Base-by-base conservation (phyloP, 2,329 filamentous ascomycete genomes). In the Geosmithia morbida region DNA sequence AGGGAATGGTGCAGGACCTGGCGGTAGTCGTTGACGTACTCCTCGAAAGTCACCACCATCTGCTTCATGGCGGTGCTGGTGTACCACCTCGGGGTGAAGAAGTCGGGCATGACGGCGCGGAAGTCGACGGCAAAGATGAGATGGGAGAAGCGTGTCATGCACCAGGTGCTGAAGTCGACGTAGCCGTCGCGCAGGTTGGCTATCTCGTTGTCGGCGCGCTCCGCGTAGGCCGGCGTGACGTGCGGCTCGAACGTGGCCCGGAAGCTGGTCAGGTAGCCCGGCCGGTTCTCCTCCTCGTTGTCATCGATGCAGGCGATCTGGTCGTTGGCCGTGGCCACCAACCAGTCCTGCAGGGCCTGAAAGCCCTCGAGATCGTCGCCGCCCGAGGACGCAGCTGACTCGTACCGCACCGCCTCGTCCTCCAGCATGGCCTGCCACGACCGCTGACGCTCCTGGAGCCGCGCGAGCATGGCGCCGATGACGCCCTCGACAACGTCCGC, bases 301-400 rank as follows among this genome's bases (percentile, higher is more conserved):
- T 97, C 94, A 62, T 97, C 92, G 58, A 98, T 95, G 64, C 88
- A 96, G 48, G 89, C 89, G 61, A 98, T 97, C 64, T 98, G 92
- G 66, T 98, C 92, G 67, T 98, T 98, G 55, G 94, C 92, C 49
- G 94, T 87, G 43, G 92, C 89, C 47, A 98, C 81, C 48, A 98
- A 82, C 88, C 90, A 98, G 67, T 98, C 92, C 61, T 94, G 86
- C 26, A 95, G 70, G 2, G 84, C 79, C 61, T 94, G 87, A 57
- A 85, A 81, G 16, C 79, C 75, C 47, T 83, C 78, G 8, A 80
- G 63, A 45, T 81, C 78, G 37, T 50, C 48, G 26, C 44, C 29
- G 50, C 66, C 70, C 2, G 65, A 41, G 10, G 29, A 16, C 22
- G 26, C 20, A 30, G 40, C 7, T 20, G 19, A 59, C 61, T 84